Conservation (phyloP, 495 filamentous ascomycete genomes). For the Lepraria neglecta region DNA sequence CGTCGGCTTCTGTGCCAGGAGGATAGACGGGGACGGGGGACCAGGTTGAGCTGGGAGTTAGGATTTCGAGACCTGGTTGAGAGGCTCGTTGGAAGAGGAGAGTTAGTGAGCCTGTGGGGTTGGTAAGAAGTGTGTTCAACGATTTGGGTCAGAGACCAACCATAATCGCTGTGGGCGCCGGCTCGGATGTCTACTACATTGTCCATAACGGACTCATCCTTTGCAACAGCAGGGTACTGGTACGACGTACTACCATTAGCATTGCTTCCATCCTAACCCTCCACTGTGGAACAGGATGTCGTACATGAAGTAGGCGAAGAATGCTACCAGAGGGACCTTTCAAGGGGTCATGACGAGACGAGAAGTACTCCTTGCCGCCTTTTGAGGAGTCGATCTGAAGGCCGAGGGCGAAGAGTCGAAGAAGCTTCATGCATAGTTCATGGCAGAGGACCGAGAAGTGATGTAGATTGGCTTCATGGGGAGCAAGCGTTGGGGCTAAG, state of each 20-base stretch:
- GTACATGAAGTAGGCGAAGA: slow-evolving; percentile 67
- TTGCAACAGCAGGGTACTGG: slow-evolving; percentile 27
- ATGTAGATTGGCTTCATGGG: slow-evolving; percentile 54
- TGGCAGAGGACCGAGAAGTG: slow-evolving; percentile 66
- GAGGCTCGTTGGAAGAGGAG: slow-evolving; percentile 72
- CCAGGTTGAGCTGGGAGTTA: slow-evolving; percentile 47
- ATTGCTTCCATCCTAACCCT: no score
- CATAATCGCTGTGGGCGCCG: slow-evolving; percentile 65
- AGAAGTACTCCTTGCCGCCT: slow-evolving; percentile 63
- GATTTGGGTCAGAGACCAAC: slow-evolving; percentile 27
- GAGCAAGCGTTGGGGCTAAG: slow-evolving; percentile 58
- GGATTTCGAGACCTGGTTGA: slow-evolving; percentile 83
- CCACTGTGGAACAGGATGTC: not conserved
- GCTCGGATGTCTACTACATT: slow-evolving; percentile 49
- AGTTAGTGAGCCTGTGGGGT: slow-evolving; percentile 45
- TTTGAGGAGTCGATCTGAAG: slow-evolving; percentile 46
- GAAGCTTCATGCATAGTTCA: slow-evolving; percentile 61
- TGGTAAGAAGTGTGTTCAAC: not conserved
- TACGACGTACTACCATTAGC: not conserved
- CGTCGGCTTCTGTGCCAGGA: slow-evolving; percentile 42
- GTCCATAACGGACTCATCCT: slow-evolving; percentile 1
- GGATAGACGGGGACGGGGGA: slow-evolving; percentile 44
- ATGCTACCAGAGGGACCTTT: slow-evolving; percentile 61
- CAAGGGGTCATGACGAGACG: slow-evolving; percentile 57
- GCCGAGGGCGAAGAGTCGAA: slow-evolving; percentile 69